Percentiles rank a stretch among this genome's conserved stretches.
Evolutionary conservation across 495 filamentous ascomycete genomes (phyloP).

Genomic region (Trichocladium uniseriatum): DNA sequence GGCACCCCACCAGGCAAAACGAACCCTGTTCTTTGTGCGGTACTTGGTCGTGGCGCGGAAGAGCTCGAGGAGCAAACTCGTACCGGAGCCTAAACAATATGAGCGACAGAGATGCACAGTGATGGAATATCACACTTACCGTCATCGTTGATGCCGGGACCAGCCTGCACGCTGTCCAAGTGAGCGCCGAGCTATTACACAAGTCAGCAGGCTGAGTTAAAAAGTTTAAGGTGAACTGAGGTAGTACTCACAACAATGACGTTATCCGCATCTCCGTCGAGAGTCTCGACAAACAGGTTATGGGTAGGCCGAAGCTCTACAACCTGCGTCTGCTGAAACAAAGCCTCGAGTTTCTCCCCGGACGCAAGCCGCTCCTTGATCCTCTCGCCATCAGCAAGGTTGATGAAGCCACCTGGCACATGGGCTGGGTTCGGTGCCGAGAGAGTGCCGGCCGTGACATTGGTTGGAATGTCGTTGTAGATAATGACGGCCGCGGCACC

Average conservation of each 20-base stretch:
- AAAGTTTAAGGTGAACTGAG: background rate
- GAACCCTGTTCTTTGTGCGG: slow-evolving; percentile 29
- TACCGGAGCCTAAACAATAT: slow-evolving; percentile 32
- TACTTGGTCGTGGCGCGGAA: slow-evolving; percentile 25
- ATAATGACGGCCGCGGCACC: slow-evolving; percentile 34
- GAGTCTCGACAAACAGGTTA: slow-evolving; percentile 36
- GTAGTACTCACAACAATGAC: slow-evolving; percentile 21
- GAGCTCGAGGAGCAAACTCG: slow-evolving; percentile 33
- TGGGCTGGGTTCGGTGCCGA: slow-evolving; percentile 26
- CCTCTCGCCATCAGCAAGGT: slow-evolving; percentile 25
- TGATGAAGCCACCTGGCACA: slow-evolving; percentile 31
- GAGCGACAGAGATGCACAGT: background rate
- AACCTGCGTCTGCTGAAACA: slow-evolving; percentile 33
- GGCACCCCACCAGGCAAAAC: slow-evolving; percentile 41
- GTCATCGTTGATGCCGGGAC: slow-evolving; percentile 29
- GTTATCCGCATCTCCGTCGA: slow-evolving; percentile 24
- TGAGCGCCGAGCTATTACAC: slow-evolving; percentile 29
- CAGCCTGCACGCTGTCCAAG: slow-evolving; percentile 38
- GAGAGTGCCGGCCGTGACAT: slow-evolving; percentile 26
- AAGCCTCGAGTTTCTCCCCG: slow-evolving; percentile 23
- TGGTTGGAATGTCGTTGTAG: slow-evolving; percentile 25
- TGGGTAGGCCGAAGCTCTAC: slow-evolving; percentile 30
- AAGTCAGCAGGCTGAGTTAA: background rate
- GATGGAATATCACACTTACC: background rate
- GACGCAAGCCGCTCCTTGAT: slow-evolving; percentile 22